These are phyloP conservation scores for Angomonas ambiguus DNA, from an alignment of 208 protist species.

Conservation along the genomic window DNA sequence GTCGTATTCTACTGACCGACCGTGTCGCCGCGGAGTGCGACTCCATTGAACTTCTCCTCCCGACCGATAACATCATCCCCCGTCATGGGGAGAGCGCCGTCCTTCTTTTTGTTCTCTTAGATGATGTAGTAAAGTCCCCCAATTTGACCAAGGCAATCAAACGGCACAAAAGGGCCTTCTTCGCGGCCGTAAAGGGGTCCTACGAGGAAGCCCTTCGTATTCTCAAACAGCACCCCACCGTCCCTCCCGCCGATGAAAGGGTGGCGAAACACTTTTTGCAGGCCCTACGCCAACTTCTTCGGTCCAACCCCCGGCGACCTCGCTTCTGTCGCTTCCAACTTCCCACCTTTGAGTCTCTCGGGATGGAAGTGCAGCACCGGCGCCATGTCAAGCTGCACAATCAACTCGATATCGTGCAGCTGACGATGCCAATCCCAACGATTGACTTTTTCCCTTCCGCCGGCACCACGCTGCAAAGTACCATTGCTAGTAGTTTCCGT, in stretches of 20 bases:
- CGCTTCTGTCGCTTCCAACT: constrained; percentile 55
- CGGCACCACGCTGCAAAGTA: neutral
- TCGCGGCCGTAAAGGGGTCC: constrained; percentile 10
- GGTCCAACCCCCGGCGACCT: constrained; percentile 18
- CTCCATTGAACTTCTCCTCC: neutral
- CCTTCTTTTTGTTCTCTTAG: constrained; percentile 20
- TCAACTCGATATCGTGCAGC: constrained; percentile 1
- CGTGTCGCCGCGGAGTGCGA: constrained; percentile 12
- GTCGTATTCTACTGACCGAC: constrained; percentile 21
- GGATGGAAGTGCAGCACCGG: constrained; percentile 4
- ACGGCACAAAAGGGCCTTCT: constrained; percentile 13
- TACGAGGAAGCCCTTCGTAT: constrained; percentile 11
- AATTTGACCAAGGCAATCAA: neutral
- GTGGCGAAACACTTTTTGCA: constrained; percentile 3
- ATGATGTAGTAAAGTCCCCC: constrained; percentile 1
- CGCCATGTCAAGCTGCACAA: constrained; percentile 16
- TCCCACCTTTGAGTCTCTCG: constrained; percentile 34
- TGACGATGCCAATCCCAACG: neutral
- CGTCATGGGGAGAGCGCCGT: constrained; percentile 5
- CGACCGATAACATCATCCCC: constrained; percentile 23
- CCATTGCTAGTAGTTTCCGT: neutral
- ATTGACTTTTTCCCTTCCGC: neutral
- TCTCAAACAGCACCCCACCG: neutral
- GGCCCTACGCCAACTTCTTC: constrained; percentile 12
- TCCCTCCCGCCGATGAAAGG: neutral